Conservation (phyloP, 306 rosid genomes). For the Cicer yamashitae region DNA sequence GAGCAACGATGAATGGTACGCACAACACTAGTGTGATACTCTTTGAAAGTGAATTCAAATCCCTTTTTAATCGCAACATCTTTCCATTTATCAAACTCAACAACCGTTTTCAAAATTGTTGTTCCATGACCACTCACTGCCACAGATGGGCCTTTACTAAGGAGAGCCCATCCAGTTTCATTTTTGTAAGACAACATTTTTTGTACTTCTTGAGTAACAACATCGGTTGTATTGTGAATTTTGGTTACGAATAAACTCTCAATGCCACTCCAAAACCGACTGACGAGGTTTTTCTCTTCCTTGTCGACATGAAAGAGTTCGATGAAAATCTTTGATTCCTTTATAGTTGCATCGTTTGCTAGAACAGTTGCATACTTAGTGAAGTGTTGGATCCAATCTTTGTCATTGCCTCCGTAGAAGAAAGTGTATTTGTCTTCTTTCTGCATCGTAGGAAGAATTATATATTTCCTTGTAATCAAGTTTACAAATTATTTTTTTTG, state of each 20-base stretch:
- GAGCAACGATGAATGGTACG: constrained; percentile 42
- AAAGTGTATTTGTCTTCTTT: constrained; percentile 58
- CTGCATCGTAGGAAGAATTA: constrained; percentile 42
- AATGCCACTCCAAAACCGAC: constrained; percentile 51
- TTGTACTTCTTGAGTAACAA: constrained; percentile 60
- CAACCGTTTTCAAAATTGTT: constrained; percentile 53
- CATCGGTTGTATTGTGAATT: constrained; percentile 45
- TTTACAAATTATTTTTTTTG: too few relatives aligned
- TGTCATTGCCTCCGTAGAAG: constrained; percentile 70
- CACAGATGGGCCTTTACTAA: constrained; percentile 60
- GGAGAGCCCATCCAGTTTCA: constrained; percentile 71
- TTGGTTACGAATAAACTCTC: constrained; percentile 65
- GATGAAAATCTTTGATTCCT: constrained; percentile 51
- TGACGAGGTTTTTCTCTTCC: constrained; percentile 44
- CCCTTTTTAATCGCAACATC: constrained; percentile 43
- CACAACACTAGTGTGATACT: constrained; percentile 36
- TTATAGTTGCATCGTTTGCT: constrained; percentile 49
- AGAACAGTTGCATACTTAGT: constrained; percentile 51
- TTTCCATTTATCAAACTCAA: constrained; percentile 75
- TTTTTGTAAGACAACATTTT: constrained; percentile 71
- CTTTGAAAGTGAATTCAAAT: constrained; percentile 39
- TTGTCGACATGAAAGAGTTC: constrained; percentile 60
- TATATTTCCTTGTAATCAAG: neutral
- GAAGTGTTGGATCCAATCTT: constrained; percentile 65
- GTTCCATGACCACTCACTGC: constrained; percentile 61